Evolutionary conservation across 345 rosid species (phyloP), one percentile per base, ranked within the genome.

Genomic region (Kernera saxatilis): DNA sequence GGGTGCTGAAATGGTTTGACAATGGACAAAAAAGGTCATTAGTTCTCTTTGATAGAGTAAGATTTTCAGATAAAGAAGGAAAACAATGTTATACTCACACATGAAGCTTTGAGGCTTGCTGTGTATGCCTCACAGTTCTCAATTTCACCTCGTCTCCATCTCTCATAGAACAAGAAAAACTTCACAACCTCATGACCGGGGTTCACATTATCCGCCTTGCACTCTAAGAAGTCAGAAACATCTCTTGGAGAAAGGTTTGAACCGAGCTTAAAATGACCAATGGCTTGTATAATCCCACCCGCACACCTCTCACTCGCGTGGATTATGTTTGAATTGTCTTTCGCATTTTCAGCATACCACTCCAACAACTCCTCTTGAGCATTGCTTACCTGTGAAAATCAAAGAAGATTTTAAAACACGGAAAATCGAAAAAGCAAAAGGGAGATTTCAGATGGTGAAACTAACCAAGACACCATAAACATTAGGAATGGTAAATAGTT

Each of bases 401-500:
- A 70, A 26, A 60, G 14, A 57, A 9, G 22, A 35, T 2, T 40
- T 40, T 5, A 3, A 26, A 59, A 17, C 30, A 48, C 36, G 57
- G 33, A 40, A 9, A 26, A 11, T 2, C 5, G 0, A 36, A 50
- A 39, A 18, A 8, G 3, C 7, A 69, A 58, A 30, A 40, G 1
- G 1, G 54, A 55, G 27, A 40, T 15, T 15, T 39, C 36, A 52
- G 18, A 51, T 50, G 13, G 25, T 44, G 33, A 35, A 22, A 78
- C 94, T 25, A 46, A 90, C 98, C 99, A 91, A 85, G 69, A 94
- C 99, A 22, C 98, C 99, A 74, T 83, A 74, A 10, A 94, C 92
- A 43, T 87, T 84, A 14, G 98, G 95, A 73, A 94, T 85, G 77
- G 89, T 84, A 69, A 88, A 94, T 26, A 94, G 85, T 44, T 94